Conservation (phyloP, 106 monocot species). For the Triglochin maritima region DNA sequence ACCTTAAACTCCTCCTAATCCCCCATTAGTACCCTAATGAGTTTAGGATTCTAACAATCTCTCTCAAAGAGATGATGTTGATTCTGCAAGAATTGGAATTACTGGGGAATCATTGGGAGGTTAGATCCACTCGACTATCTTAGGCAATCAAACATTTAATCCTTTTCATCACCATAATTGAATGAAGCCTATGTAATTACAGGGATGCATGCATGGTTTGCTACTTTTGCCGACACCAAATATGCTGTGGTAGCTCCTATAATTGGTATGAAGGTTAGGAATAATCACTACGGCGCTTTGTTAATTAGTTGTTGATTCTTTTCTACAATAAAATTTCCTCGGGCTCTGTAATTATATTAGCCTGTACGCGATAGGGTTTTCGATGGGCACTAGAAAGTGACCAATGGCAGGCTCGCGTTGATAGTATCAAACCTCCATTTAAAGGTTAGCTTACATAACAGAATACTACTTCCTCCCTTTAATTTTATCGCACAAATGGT, state of each 20-base stretch:
- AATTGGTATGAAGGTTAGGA: conserved; percentile 88
- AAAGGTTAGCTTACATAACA: conserved; percentile 58
- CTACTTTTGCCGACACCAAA: conserved; percentile 63
- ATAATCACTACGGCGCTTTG: not conserved
- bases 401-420: conserved; percentile 80
- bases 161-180: no score
- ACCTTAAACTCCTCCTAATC: no score
- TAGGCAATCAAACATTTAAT: no score
- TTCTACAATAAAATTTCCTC: no score
- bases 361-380: conserved; percentile 75
- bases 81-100: conserved; percentile 75
- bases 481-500: no score
- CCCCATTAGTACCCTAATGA: no score
- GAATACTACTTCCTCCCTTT: no score
- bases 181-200: conserved; percentile 1
- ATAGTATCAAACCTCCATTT: conserved; percentile 81
- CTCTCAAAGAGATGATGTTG: conserved; percentile 62
- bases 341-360: no score
- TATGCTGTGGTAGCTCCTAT: conserved; percentile 87
- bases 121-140: no score
- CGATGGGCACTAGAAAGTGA: conserved; percentile 82
- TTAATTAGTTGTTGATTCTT: no score
- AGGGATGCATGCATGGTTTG: conserved; percentile 99
- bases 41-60: no score
- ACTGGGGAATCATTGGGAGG: conserved; percentile 99